These are phyloP conservation scores for Acacia confusa DNA, from an alignment of 306 rosid genomes.

Conservation along the genomic window DNA sequence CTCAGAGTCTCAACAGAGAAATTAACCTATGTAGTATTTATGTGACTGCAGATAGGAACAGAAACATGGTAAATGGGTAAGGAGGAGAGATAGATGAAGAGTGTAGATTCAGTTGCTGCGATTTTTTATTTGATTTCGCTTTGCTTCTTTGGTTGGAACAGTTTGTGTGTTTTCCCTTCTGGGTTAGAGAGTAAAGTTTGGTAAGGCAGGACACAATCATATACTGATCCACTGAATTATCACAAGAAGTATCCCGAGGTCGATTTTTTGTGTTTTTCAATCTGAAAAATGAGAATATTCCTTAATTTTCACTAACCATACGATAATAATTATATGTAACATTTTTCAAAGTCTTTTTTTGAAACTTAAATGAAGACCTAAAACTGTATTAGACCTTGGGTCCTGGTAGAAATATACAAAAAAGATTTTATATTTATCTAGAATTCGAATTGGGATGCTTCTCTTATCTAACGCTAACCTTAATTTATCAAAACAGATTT, in stretches of 20 bases:
- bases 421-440: no score
- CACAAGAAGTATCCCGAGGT: background rate
- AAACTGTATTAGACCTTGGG: background rate
- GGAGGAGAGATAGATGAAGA: background rate
- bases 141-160: constrained; percentile 2
- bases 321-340: background rate
- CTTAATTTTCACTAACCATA: background rate
- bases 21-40: background rate
- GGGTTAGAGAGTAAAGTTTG: background rate
- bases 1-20: background rate
- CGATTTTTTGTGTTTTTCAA: background rate
- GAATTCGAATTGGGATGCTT: no score
- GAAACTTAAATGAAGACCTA: background rate
- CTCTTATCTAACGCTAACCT: no score
- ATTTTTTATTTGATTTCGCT: constrained; percentile 35
- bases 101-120: constrained; percentile 21
- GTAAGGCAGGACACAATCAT: background rate
- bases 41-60: constrained; percentile 26
- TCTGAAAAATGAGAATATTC: background rate
- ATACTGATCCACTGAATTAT: background rate
- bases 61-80: background rate
- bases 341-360: background rate
- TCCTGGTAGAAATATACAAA: background rate
- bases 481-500: no score
- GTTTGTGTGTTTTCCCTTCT: background rate